A percentile compares a stretch with the other conserved stretches of the same genome.
phyloP scores from a whole-genome alignment of 352 stramenopile species.

The Phytophthora tentaculata region DNA sequence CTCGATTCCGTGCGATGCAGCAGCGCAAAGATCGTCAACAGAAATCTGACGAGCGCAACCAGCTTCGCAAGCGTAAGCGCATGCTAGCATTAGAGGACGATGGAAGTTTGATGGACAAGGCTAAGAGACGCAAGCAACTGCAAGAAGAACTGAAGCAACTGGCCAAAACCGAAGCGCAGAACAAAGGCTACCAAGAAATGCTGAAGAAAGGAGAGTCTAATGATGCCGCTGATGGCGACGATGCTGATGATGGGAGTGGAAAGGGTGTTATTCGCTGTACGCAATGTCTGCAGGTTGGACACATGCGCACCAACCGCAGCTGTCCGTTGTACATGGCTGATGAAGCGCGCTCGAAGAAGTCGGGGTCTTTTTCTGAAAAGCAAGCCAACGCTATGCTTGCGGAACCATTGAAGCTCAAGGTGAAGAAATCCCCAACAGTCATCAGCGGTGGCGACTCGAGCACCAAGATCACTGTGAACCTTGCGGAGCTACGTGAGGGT shows the following conservation, averaged over 20 bases:
- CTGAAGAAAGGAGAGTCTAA: conserved; percentile 75
- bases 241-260: conserved; percentile 37
- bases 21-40: conserved; percentile 76
- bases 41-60: conserved; percentile 74
- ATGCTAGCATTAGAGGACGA: conserved; percentile 79
- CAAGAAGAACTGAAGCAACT: conserved; percentile 89
- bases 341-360: conserved; percentile 52
- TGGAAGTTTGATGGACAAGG: conserved; percentile 67
- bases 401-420: conserved; percentile 69
- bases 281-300: conserved; percentile 75
- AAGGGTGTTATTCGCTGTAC: conserved; percentile 84
- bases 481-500: conserved; percentile 76
- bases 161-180: conserved; percentile 81
- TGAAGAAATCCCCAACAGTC: conserved; percentile 49
- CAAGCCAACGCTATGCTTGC: conserved; percentile 39
- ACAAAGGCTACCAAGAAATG: conserved; percentile 86
- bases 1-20: conserved; percentile 76
- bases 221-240: conserved; percentile 21
- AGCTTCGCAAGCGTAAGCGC: conserved; percentile 81
- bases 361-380: conserved; percentile 26
- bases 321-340: conserved; percentile 86
- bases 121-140: conserved; percentile 83
- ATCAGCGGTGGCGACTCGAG: conserved; percentile 34
- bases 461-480: conserved; percentile 79
- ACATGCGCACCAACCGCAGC: conserved; percentile 87